phyloP scores from a whole-genome alignment of 2,329 filamentous ascomycete species.

The Scytalidium lignicola region DNA sequence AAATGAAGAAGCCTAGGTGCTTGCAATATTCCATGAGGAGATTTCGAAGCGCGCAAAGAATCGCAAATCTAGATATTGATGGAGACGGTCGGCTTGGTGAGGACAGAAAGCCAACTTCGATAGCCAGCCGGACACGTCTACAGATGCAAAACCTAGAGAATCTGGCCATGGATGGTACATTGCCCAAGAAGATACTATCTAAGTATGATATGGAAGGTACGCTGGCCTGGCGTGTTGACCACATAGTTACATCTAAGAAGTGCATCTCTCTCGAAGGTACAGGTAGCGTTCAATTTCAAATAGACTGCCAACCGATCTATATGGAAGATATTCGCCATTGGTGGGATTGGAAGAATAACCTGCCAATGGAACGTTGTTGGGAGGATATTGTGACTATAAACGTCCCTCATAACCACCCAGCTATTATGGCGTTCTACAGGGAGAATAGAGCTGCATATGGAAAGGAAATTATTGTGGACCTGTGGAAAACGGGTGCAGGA shows the following conservation, averaged over 20 bases:
- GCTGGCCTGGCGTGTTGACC: conserved; percentile 2
- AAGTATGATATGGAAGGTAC: conserved; percentile 10
- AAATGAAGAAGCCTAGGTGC: neutral
- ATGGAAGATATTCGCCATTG: neutral
- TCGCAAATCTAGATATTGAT: conserved; percentile 10
- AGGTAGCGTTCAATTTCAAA: conserved; percentile 6
- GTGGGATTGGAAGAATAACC: no score
- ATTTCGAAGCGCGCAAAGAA: neutral
- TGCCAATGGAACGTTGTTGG: neutral
- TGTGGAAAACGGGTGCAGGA: conserved; percentile 3
- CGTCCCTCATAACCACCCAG: neutral
- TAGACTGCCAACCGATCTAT: neutral
- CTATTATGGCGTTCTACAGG: conserved; percentile 1
- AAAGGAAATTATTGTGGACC: neutral
- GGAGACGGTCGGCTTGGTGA: conserved; percentile 13
- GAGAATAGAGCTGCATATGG: conserved; percentile 2
- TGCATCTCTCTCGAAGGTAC: neutral
- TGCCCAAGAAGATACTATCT: neutral
- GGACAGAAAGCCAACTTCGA: conserved; percentile 11
- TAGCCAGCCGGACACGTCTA: conserved; percentile 12
- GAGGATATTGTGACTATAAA: conserved; percentile 3
- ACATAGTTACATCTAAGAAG: neutral
- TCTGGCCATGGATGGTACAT: conserved; percentile 5
- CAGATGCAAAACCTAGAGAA: neutral
- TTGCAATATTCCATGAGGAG: neutral